A percentile compares a stretch with the other conserved stretches of the same genome.
These are phyloP conservation scores for Backusella liffmaniae DNA, from an alignment of 192 early-diverging fungal genomes.

Conservation along the genomic window DNA sequence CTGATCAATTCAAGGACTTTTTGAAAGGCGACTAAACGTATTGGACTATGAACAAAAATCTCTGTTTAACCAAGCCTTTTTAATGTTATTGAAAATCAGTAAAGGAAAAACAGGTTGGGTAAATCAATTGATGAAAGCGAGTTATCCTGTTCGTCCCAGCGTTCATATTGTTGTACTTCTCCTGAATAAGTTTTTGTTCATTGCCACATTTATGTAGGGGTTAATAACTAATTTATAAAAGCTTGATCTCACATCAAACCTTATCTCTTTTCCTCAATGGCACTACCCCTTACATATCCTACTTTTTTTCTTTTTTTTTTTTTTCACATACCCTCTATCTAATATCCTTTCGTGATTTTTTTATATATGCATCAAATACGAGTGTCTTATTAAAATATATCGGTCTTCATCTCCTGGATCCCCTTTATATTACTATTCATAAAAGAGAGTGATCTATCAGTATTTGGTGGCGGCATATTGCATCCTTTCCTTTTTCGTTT, in stretches of 20 bases:
- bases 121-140: background rate
- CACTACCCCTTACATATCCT: no score
- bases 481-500: no score
- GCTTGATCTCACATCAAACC: background rate
- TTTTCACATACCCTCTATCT: no score
- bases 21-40: background rate
- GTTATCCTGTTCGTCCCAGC: background rate
- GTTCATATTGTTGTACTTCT: background rate
- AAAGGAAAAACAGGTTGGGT: background rate
- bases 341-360: no score
- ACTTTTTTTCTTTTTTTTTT: background rate
- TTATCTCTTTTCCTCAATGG: background rate
- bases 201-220: background rate
- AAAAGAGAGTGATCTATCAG: no score
- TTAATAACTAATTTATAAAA: background rate
- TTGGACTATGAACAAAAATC: background rate
- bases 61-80: background rate
- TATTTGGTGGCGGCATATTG: no score
- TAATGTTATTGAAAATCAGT: background rate
- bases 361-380: no score
- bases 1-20: background rate
- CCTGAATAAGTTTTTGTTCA: background rate
- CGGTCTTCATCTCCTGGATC: no score
- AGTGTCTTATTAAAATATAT: no score
- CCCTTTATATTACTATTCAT: no score